Base-by-base conservation (phyloP, 2,329 filamentous ascomycete species). In the Colletotrichum theobromicola region DNA sequence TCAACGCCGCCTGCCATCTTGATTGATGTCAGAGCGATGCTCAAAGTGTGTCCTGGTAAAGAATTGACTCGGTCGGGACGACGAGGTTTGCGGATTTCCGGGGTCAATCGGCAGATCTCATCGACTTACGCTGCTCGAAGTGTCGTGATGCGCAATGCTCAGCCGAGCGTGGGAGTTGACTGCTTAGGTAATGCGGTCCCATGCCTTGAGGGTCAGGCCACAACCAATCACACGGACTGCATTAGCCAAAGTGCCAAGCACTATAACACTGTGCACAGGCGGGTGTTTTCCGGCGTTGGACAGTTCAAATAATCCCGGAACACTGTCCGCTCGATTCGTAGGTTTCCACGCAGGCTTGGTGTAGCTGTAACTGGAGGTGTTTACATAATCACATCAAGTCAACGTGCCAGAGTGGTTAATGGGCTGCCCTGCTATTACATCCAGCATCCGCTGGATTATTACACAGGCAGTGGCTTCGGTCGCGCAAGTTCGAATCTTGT, bases 1-100 rank as follows among this genome's bases (percentile, higher is more conserved):
- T 76, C 70, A 24, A 75, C 74, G 62, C 74, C 74, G 55, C 76
- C 76, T 66, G 76, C 76, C 76, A 77, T 77, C 69, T 71, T 76
- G 71, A 65, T 10, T 10, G 67, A 70, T 70, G 28, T 30, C 13
- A 21, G 32, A 57, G 46, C 53, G 15, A 32, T 64, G 68, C 58
- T 72, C 61, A 24, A 9, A 18, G 6, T 34, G 6, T 18, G 7
- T 68, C n/a, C n/a, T 15, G n/a, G 5, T 4, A 16, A n/a, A 8
- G 1, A 53, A 32, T 64, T 65, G 50, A 21, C 15, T 62, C 58
- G 34, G 58, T 75, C 35, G 42, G 57, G 57, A 37, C 64, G 64
- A 75, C 26, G 57, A 24, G 42, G 24, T 21, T 50, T 70, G 71
- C 35, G 28, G 30, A 16, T 42, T 35, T 68, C 35, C 42, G 37